A percentile compares a stretch with the other conserved stretches of the same genome.
Conservation (phyloP, 2,329 filamentous ascomycete genomes). For the Sporothrix brunneoviolacea region DNA sequence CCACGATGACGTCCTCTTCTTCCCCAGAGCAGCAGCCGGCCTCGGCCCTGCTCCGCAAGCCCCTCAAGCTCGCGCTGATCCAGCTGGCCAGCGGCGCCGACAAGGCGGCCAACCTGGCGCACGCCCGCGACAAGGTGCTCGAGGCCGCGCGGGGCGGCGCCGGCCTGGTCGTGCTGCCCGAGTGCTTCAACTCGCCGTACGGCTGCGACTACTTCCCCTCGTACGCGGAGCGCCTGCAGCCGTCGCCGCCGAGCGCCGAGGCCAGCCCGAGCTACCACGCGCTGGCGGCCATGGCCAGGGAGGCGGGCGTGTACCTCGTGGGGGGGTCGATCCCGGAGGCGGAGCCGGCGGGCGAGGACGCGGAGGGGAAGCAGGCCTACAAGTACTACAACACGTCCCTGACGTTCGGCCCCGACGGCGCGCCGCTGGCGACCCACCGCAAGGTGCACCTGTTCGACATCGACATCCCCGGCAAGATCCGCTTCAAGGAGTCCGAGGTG, state of each 20-base stretch:
- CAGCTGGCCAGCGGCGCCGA: constrained; percentile 76
- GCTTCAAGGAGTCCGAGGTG: constrained; percentile 84
- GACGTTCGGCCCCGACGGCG: constrained; percentile 70
- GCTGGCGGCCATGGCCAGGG: constrained; percentile 69
- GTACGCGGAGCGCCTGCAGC: constrained; percentile 82
- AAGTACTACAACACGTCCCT: constrained; percentile 85
- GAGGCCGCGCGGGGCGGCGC: constrained; percentile 72
- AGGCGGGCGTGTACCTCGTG: constrained; percentile 73
- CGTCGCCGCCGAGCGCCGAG: constrained; percentile 62
- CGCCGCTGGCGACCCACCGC: constrained; percentile 79
- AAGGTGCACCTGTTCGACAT: constrained; percentile 98
- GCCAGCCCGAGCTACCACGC: constrained; percentile 82
- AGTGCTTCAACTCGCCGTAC: constrained; percentile 99
- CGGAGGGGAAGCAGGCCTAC: constrained; percentile 27
- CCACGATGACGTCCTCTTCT: neutral
- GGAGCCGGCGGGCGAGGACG: constrained; percentile 33
- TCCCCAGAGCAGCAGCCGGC: constrained; percentile 20
- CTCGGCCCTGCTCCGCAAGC: constrained; percentile 57
- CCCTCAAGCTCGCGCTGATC: constrained; percentile 72
- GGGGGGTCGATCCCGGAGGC: constrained; percentile 91
- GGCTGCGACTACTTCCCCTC: constrained; percentile 82
- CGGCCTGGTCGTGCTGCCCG: constrained; percentile 82
- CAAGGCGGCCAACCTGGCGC: constrained; percentile 76
- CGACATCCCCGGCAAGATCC: constrained; percentile 91
- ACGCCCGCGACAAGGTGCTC: constrained; percentile 74